Evolutionary conservation across 2,329 filamentous ascomycete genomes (phyloP).

Genomic region (Talaromyces amestolkiae): DNA sequence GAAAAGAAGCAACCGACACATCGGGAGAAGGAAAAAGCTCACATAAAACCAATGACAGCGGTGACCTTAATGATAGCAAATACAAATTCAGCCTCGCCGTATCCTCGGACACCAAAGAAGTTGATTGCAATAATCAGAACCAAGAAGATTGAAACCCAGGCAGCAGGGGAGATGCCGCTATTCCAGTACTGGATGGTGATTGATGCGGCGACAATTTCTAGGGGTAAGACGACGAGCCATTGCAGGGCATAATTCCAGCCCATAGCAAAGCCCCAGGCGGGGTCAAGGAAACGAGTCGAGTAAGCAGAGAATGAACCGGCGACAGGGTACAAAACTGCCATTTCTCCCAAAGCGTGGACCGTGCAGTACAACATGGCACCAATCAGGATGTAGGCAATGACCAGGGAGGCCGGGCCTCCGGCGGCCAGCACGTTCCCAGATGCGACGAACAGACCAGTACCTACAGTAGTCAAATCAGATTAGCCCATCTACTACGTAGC

Average conservation of each 20-base stretch:
- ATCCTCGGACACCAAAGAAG: constrained; percentile 81
- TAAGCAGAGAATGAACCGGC: constrained; percentile 90
- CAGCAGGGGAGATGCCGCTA: constrained; percentile 60
- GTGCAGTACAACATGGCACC: constrained; percentile 89
- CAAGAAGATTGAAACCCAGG: constrained; percentile 82
- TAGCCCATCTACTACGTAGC: too few relatives aligned
- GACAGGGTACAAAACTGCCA: constrained; percentile 86
- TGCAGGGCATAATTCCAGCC: constrained; percentile 91
- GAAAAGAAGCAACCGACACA: constrained; percentile 18
- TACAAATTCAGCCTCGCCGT: constrained; percentile 85
- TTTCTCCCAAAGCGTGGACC: constrained; percentile 84
- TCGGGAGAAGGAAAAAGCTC: constrained; percentile 38
- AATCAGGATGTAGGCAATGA: constrained; percentile 76
- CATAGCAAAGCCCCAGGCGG: constrained; percentile 93
- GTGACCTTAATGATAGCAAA: constrained; percentile 84
- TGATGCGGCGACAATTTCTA: constrained; percentile 84
- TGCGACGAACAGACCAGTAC: constrained; percentile 82
- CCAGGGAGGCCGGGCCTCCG: constrained; percentile 73
- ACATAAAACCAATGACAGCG: constrained; percentile 86
- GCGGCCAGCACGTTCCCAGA: constrained; percentile 68
- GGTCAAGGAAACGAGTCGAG: constrained; percentile 87
- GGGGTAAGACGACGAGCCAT: constrained; percentile 78
- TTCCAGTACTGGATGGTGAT: constrained; percentile 84
- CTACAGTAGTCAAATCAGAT: constrained; percentile 38
- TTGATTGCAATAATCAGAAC: constrained; percentile 75